Evolutionary conservation across 495 filamentous ascomycete species (phyloP), one percentile per base, ranked within the genome.

Genomic region (Podospora comata): DNA sequence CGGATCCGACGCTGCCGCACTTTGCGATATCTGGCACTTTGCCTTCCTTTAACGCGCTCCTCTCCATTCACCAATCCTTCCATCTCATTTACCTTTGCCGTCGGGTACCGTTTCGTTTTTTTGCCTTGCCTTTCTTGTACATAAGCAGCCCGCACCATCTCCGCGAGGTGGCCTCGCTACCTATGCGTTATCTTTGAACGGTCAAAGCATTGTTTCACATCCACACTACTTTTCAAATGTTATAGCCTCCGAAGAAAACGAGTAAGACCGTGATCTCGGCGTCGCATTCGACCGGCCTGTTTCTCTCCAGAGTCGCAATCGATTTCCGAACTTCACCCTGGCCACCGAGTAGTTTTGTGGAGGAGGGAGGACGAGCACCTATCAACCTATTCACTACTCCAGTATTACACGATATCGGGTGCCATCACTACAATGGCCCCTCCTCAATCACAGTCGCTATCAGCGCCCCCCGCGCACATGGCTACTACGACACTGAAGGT

Each of bases 401-500:
- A 61, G 56, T 58, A 19, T 39, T 48, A 48, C 9, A 48, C 39
- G 9, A 48, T 13, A 48, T 48, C 39, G 39, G 15, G 9, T 48
- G 39, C 39, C 39, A 48, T 19, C 74, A 64, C 65, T 11, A 72
- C 71, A 34, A 86, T 86, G 84, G 83, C 83, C 11, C 83, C 84
- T 13, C 60, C 73, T 63, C 74, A 81, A 62, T 79, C 81, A 64
- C 76, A 79, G 65, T 76, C 75, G 57, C 64, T 78, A 5, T 30
- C 76, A 65, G 71, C 79, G 73, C 67, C 72, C 68, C 56, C 80
- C 79, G 75, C 80, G 62, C 85, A 89, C 74, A 90, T 93, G 91
- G 92, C 93, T 6, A 97, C 92, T n/a, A 97, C 94, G 30, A 96
- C 92, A 4, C 80, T 97, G 65, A 90, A 86, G 76, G 90, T 96